Conservation (phyloP, 2,329 filamentous ascomycete genomes). For the Fusarium haematococcum region DNA sequence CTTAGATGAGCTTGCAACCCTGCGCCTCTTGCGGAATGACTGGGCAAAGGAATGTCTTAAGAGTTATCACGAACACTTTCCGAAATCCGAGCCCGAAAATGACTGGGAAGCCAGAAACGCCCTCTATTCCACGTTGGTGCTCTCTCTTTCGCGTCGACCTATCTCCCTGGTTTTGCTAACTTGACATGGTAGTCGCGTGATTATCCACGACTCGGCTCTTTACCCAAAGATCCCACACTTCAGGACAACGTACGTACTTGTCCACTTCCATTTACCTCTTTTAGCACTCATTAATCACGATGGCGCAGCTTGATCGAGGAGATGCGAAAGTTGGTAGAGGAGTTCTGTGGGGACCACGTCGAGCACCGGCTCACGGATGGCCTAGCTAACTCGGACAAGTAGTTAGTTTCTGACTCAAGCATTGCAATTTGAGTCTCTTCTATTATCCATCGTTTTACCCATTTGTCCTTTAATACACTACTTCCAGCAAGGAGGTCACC, state of each 20-base stretch:
- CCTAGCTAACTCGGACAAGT: neutral
- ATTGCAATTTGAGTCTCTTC: no score
- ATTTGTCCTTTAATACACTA: no score
- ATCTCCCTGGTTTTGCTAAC: neutral
- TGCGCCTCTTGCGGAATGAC: neutral
- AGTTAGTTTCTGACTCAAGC: neutral
- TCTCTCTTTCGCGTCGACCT: neutral
- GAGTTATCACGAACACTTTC: neutral
- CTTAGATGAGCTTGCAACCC: neutral
- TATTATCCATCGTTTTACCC: no score
- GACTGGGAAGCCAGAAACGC: neutral
- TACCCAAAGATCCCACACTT: neutral
- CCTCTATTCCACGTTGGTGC: neutral
- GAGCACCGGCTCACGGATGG: neutral
- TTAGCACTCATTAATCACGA: neutral
- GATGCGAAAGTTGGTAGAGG: neutral
- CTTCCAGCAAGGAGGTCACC: no score
- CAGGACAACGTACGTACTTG: neutral
- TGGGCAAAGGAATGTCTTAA: neutral
- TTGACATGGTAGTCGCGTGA: neutral
- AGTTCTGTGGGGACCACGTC: neutral
- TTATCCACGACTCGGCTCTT: neutral
- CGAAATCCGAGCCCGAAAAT: neutral
- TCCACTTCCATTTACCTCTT: neutral
- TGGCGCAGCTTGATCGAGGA: neutral